Base-by-base conservation (phyloP, 257 asterid genomes). In the Solanum boliviense region DNA sequence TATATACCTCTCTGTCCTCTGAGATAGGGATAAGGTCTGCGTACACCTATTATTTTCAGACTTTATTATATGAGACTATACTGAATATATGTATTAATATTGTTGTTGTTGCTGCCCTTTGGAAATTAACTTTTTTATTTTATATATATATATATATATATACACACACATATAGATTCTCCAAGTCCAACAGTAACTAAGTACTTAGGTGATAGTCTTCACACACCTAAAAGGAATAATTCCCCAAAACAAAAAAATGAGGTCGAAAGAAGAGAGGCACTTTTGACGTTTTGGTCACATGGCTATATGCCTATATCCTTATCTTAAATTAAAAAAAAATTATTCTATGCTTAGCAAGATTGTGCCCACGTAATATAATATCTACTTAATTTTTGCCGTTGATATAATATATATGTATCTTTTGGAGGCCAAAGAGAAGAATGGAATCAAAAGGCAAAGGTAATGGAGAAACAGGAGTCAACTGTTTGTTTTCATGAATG, bases 201-300 rank as follows among this genome's bases (percentile, higher is more conserved):
- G 6, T 31, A 72, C 79, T 9, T 32, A 20, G 27, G 7, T 32
- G 81, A 32, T 20, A 73, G 46, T 73, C 16, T 34, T 73, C 81
- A 73, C 20, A 20, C 16, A 20, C 16, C 6, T 12, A 74, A 72
- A 73, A 35, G 31, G 84, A 76, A 76, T 76, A 76, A 38, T 76
- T 76, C 23, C 58, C 34, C 84, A 39, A 23, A 27, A 44, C 36
- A 62, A 60, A 78, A 18, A 85, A 76, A 31, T 12, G 81, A 76
- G 46, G 31, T 60, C 23, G 38, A 21, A 75, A 29, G n/a, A 83
- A 78, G 79, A 78, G 27, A 86, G 44, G 2, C 34, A 15, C 78
- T 71, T 85, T 83, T 83, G 71, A 79, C 88, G 27, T 27, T 81
- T 78, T 70, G 68, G 12, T 88, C 87, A 85, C 86, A 48, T 76